Evolutionary conservation across 352 stramenopile genomes (phyloP), one percentile per base, ranked within the genome.

Genomic region (Globisporangium paddicum): DNA sequence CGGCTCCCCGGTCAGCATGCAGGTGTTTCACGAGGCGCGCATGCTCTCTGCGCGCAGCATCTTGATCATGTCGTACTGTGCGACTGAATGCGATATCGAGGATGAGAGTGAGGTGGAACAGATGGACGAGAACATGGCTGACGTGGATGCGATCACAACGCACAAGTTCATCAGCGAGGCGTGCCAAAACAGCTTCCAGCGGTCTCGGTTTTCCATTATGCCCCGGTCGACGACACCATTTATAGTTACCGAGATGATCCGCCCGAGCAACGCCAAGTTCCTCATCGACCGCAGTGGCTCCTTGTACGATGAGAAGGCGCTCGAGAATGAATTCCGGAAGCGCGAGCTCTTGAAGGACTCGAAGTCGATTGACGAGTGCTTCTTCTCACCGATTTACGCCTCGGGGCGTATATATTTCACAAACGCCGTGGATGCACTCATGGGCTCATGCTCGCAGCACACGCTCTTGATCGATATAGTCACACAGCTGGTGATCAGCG

Each of bases 161-260:
- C 79, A 92, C 42, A 77, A 77, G 2, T 90, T 88, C 44, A 88
- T 89, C 34, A 86, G 72, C n/a, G 78, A 92, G 66, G 75, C 78
- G 0, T 79, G 81, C 44, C 76, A 89, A 40, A 69, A 68, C 26
- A 48, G 63, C 25, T 60, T 35, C 35, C 58, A 55, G 10, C 53
- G 37, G 6, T 19, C 34, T 18, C 34, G 45, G 19, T 23, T 34
- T 42, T 67, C 60, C 16, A 34, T 45, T 19, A 28, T 55, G 41
- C n/a, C 37, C 1, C 19, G 49, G 16, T 34, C 49, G 13, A 8
- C 49, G 3, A 72, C 72, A n/a, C 79, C 77, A 1, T 85, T 77
- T 51, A 73, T 89, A 11, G 79, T 87, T 8, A 72, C 75, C 14
- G 79, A 89, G 49, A 89, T 87, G 79, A 87, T 87, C 60, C 68